Conservation (phyloP, 768 basidiomycete genomes). For the Pulveroboletus ravenelii region DNA sequence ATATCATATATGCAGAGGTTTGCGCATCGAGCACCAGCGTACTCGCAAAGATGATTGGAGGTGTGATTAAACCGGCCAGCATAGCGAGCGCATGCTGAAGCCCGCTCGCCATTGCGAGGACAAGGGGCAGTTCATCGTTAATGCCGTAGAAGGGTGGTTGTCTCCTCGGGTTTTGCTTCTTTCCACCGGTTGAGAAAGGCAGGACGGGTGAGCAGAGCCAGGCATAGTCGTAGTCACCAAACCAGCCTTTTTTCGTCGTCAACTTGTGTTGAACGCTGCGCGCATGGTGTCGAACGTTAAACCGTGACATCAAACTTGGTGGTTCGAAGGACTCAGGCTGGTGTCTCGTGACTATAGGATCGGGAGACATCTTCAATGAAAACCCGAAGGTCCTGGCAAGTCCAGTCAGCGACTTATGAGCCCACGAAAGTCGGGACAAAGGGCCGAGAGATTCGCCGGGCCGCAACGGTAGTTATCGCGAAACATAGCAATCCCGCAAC, state of each 20-base stretch:
- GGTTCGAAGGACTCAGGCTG: slow-evolving; percentile 15
- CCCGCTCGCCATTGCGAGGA: slow-evolving; percentile 69
- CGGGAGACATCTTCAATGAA: slow-evolving; percentile 12
- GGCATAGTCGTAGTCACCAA: slow-evolving; percentile 79
- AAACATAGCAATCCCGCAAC: background rate
- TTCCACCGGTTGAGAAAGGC: slow-evolving; percentile 46
- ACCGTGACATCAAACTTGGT: slow-evolving; percentile 7
- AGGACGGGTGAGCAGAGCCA: slow-evolving; percentile 68
- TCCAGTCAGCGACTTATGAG: background rate
- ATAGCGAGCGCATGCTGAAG: slow-evolving; percentile 76
- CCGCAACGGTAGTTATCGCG: no score
- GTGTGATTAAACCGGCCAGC: slow-evolving; percentile 79
- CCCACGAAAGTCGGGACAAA: background rate
- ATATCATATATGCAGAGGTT: slow-evolving; percentile 74
- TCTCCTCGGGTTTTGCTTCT: slow-evolving; percentile 22
- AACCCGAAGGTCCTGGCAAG: background rate
- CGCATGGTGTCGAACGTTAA: slow-evolving; percentile 6
- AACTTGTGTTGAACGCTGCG: slow-evolving; percentile 31
- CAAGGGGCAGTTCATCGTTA: slow-evolving; percentile 64
- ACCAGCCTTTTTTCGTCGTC: slow-evolving; percentile 61
- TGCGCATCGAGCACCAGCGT: slow-evolving; percentile 52
- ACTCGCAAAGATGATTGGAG: slow-evolving; percentile 75
- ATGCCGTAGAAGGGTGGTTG: slow-evolving; percentile 73
- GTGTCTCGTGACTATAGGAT: slow-evolving; percentile 8
- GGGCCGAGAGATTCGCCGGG: background rate